Conservation (phyloP, 371 early-diverging fungal species). For the Mucor circinelloides region DNA sequence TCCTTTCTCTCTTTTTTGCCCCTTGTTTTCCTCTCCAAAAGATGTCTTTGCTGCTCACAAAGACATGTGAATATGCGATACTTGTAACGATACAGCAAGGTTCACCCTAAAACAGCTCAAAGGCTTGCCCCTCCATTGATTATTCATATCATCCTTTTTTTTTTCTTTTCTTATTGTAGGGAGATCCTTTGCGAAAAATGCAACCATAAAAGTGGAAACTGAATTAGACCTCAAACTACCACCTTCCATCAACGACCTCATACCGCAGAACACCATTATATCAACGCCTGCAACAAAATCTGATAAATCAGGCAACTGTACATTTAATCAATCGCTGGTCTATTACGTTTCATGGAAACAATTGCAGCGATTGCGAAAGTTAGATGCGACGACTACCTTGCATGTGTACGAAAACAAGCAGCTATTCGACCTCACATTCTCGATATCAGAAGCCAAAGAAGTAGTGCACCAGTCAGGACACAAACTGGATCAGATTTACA, state of each 20-base stretch:
- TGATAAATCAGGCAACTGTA: conserved; percentile 27
- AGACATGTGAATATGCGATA: conserved; percentile 54
- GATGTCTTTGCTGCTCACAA: conserved; percentile 51
- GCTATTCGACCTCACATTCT: conserved; percentile 13
- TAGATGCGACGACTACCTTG: conserved; percentile 34
- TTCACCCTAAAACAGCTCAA: conserved; percentile 11
- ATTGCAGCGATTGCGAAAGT: conserved; percentile 36
- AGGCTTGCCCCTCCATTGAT: not conserved
- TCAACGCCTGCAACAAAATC: conserved; percentile 30
- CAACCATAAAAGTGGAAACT: conserved; percentile 29
- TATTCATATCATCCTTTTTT: not conserved
- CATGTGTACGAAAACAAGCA: conserved; percentile 5
- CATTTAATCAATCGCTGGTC: conserved; percentile 38
- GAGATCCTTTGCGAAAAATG: conserved; percentile 31
- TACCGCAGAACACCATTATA: conserved; percentile 44
- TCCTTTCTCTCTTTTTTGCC: conserved; percentile 2
- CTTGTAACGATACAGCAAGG: conserved; percentile 51
- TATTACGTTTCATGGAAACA: conserved; percentile 49
- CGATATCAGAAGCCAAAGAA: conserved; percentile 42
- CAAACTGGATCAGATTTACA: conserved; percentile 40
- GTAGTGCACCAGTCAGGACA: conserved; percentile 38
- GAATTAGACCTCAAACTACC: conserved; percentile 49
- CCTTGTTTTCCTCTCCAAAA: not conserved
- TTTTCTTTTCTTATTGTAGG: not conserved
- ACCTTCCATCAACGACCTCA: conserved; percentile 45